Percentiles rank a stretch among this genome's conserved stretches.
Evolutionary conservation across 768 basidiomycete genomes (phyloP).

Genomic region (Trametes elegans): DNA sequence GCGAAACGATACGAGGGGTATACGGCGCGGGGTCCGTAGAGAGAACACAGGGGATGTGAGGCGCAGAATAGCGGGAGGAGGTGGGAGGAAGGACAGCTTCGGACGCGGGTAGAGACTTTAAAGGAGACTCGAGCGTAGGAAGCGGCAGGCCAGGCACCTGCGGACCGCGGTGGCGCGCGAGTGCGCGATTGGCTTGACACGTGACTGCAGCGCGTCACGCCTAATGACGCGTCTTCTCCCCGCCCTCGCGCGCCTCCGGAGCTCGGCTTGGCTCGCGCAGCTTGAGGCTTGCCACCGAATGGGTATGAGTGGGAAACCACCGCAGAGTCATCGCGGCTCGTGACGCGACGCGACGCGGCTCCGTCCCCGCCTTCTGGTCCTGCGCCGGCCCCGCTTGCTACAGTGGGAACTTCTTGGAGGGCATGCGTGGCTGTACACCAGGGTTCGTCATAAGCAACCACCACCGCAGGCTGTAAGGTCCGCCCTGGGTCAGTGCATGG

Average conservation of each 20-base stretch:
- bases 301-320: no score
- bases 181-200: background rate
- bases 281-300: no score
- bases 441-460: background rate
- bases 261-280: no score
- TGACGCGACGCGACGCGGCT: background rate
- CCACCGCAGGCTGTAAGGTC: background rate
- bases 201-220: slow-evolving; percentile 5
- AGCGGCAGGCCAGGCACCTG: slow-evolving; percentile 6
- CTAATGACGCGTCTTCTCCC: slow-evolving; percentile 7
- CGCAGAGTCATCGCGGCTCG: no score
- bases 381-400: background rate
- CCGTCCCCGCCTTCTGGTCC: background rate
- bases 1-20: background rate
- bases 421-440: background rate
- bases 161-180: slow-evolving; percentile 9
- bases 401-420: no score
- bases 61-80: background rate
- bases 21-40: slow-evolving; percentile 5
- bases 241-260: background rate
- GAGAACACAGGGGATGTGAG: background rate
- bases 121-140: background rate
- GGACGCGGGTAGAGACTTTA: background rate
- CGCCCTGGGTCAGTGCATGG: background rate
- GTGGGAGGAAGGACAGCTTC: background rate